Evolutionary conservation across 345 rosid genomes (phyloP), one percentile per base, ranked within the genome.

Genomic region (Lumnitzera littorea): DNA sequence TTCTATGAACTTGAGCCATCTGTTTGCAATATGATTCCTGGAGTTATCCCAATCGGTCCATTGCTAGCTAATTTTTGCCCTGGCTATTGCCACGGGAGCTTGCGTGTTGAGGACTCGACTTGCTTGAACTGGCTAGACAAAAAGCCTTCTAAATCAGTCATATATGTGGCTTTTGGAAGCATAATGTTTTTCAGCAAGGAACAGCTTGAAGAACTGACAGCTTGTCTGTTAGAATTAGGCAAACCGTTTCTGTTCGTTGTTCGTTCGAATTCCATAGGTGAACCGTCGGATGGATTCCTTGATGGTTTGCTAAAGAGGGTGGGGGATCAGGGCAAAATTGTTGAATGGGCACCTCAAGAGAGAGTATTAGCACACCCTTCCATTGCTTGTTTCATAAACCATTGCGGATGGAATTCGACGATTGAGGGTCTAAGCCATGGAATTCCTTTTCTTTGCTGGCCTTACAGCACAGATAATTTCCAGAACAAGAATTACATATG

Each of bases 111-210:
- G 68, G 78, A 77, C 49, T 55, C 56, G 15, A 51, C 74, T 46
- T 69, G 74, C 67, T 60, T 61, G 55, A 31, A 50, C 57, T 79
- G 82, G 89, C 80, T 86, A 8, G 76, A 81, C 55, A 56, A 74
- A 15, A 79, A 59, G 36, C 61, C 73, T 9, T 15, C 63, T 1
- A 51, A 64, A 2, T 75, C 86, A 0, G 80, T 80, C 24, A 66
- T 80, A 10, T 79, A 85, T 56, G 71, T 67, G 17, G 79, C 91
- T 11, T 80, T 85, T 54, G 79, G 86, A 4, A 81, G 80, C 64
- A 0, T 57, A 5, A 55, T 50, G 1, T 14, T 47, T 20, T 23
- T 69, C 13, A 64, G 61, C 41, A 65, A 68, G 11, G 46, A 70
- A 13, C 80, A 83, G 50, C 66, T 74, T 0, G 51, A 64, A 0